Percentiles rank a stretch among this genome's conserved stretches.
These are phyloP conservation scores for Cordyceps cateniannulata DNA, from an alignment of 2,329 filamentous ascomycete species.

Conservation along the genomic window DNA sequence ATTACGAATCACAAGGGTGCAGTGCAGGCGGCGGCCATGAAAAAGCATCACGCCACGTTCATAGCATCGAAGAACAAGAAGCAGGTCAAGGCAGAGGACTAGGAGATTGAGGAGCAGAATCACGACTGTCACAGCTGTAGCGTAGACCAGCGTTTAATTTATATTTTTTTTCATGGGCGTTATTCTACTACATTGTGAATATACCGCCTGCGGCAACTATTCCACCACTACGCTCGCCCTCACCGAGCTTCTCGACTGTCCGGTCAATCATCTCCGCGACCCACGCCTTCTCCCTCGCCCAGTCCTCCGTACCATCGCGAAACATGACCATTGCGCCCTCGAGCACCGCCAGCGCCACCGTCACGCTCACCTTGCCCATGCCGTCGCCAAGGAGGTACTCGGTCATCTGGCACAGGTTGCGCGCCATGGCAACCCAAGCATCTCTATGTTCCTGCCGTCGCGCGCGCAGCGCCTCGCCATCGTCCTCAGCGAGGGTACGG, in stretches of 20 bases:
- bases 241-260: neutral
- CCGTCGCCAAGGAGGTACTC: slow-evolving; percentile 8
- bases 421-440: slow-evolving; percentile 3
- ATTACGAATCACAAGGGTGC: slow-evolving; percentile 31
- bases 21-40: slow-evolving; percentile 30
- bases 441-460: neutral
- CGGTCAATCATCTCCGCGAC: slow-evolving; percentile 1
- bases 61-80: neutral
- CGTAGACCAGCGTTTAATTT: too few relatives aligned
- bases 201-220: neutral
- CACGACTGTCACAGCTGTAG: too few relatives aligned
- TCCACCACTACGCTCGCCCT: neutral
- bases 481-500: slow-evolving; percentile 2
- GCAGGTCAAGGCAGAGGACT: neutral
- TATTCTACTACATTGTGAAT: neutral
- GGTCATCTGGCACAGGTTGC: slow-evolving; percentile 13
- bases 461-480: neutral
- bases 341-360: neutral
- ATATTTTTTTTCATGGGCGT: neutral
- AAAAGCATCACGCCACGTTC: slow-evolving; percentile 18
- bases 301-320: neutral
- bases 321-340: slow-evolving; percentile 5
- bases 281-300: slow-evolving; percentile 2
- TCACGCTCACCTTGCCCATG: neutral
- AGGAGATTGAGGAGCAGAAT: too few relatives aligned